Evolutionary conservation across 106 monocot genomes (phyloP), one percentile per base, ranked within the genome.

Genomic region (Narthecium ossifragum): DNA sequence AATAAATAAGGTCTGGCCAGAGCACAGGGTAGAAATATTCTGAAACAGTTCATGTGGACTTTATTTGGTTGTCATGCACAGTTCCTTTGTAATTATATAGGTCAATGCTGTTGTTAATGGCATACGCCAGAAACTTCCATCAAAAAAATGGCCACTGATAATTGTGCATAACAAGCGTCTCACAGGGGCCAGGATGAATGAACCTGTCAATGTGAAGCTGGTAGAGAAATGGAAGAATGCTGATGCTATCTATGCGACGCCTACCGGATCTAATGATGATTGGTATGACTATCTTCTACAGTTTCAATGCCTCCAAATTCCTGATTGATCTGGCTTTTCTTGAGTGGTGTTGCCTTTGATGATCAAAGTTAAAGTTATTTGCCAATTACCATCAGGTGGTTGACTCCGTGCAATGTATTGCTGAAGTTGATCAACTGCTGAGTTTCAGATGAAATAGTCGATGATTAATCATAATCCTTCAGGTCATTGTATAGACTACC

Each of bases 241-340:
- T 50, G 80, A 92, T 92, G 80, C 83, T 53, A 62, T 92, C 49
- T 92, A 92, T 80, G 85, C 80, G 52, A 92, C 92, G 57, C 92
- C 92, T 46, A 86, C 86, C 30, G 86, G 92, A 40, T 92, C 92
- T 28, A 92, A 92, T 76, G 92, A 92, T 78, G 92, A 92, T 60
- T 92, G 92, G 92, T 92, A 65, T 79, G 88, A 31, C 11, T 65
- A 62, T 64, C 20, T 29, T 46, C 21, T 28, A 13, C 11, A 54
- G 2, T 12, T 36, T 51, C 1, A 20, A n/a, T n/a, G n/a, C n/a
- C n/a, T n/a, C n/a, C n/a, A n/a, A n/a, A n/a, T n/a, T n/a, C n/a
- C n/a, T n/a, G n/a, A n/a, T n/a, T n/a, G n/a, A n/a, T n/a, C n/a
- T n/a, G n/a, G n/a, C n/a, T n/a, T n/a, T n/a, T n/a, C n/a, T n/a